Evolutionary conservation across 371 early-diverging fungal species (phyloP).

Genomic region (Massospora cicadina): DNA sequence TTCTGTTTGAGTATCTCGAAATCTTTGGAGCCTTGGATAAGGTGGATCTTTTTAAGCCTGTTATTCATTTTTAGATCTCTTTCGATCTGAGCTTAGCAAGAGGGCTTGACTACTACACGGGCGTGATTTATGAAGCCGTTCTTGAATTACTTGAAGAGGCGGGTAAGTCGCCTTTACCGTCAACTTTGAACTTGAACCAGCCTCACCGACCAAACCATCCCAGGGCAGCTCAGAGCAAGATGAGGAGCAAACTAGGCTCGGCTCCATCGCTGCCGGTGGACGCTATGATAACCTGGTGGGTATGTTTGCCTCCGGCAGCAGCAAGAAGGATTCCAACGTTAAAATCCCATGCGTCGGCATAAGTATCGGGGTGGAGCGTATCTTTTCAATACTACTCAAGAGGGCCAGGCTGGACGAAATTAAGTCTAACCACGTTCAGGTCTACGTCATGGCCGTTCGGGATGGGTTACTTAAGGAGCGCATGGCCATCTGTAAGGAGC

Average conservation of each 20-base stretch:
- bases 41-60: conserved; percentile 15
- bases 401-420: conserved; percentile 33
- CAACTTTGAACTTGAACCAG: neutral
- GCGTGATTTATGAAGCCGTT: conserved; percentile 97
- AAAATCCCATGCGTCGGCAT: conserved; percentile 96
- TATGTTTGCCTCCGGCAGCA: conserved; percentile 57
- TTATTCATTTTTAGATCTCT: conserved; percentile 28
- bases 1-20: conserved; percentile 71
- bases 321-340: conserved; percentile 41
- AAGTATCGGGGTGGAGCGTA: conserved; percentile 93
- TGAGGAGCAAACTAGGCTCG: conserved; percentile 75
- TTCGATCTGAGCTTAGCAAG: conserved; percentile 95
- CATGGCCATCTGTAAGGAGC: conserved; percentile 61
- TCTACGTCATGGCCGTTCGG: conserved; percentile 76
- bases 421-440: conserved; percentile 68
- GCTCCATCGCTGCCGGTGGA: conserved; percentile 98
- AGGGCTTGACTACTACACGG: conserved; percentile 99
- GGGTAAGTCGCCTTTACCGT: conserved; percentile 18
- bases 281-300: conserved; percentile 98
- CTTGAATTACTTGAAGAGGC: conserved; percentile 41
- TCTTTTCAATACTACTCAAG: conserved; percentile 73
- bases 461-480: conserved; percentile 85
- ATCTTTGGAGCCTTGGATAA: conserved; percentile 55
- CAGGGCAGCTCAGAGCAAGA: conserved; percentile 28
- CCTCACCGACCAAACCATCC: conserved; percentile 14